Evolutionary conservation across 2,329 filamentous ascomycete species (phyloP).

Genomic region (Aspergillus arachidicola): DNA sequence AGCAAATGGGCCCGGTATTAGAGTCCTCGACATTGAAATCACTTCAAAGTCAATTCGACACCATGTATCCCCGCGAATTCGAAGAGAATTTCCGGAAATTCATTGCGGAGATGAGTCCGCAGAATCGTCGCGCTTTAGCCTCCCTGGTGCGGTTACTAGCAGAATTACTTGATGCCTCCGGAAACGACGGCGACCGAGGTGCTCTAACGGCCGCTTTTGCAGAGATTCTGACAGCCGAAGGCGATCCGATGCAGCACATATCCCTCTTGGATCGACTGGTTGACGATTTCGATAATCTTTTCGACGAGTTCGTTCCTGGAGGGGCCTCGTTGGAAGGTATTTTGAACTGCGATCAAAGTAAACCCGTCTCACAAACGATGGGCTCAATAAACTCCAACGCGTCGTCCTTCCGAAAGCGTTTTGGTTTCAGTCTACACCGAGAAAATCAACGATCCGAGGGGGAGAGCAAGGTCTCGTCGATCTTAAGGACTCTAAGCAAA

Average conservation of each 20-base stretch:
- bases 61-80: slow-evolving; percentile 49
- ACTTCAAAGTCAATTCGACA: slow-evolving; percentile 62
- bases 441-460: slow-evolving; percentile 76
- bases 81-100: slow-evolving; percentile 60
- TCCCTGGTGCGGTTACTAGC: slow-evolving; percentile 82
- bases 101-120: slow-evolving; percentile 56
- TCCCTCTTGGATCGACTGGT: slow-evolving; percentile 86
- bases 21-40: slow-evolving; percentile 69
- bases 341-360: slow-evolving; percentile 58
- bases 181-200: slow-evolving; percentile 87
- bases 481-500: slow-evolving; percentile 90
- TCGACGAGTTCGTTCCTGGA: slow-evolving; percentile 63
- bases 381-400: slow-evolving; percentile 83
- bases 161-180: slow-evolving; percentile 84
- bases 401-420: slow-evolving; percentile 81
- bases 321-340: slow-evolving; percentile 47
- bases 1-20: slow-evolving; percentile 84
- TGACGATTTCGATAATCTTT: slow-evolving; percentile 86
- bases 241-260: slow-evolving; percentile 78
- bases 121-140: slow-evolving; percentile 74
- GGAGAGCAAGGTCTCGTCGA: slow-evolving; percentile 70
- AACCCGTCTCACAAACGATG: slow-evolving; percentile 63
- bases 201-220: slow-evolving; percentile 86
- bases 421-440: slow-evolving; percentile 77
- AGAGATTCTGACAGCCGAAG: slow-evolving; percentile 78